These are phyloP conservation scores for Fusarium burgessii DNA, from an alignment of 2,329 filamentous ascomycete genomes.

Conservation along the genomic window DNA sequence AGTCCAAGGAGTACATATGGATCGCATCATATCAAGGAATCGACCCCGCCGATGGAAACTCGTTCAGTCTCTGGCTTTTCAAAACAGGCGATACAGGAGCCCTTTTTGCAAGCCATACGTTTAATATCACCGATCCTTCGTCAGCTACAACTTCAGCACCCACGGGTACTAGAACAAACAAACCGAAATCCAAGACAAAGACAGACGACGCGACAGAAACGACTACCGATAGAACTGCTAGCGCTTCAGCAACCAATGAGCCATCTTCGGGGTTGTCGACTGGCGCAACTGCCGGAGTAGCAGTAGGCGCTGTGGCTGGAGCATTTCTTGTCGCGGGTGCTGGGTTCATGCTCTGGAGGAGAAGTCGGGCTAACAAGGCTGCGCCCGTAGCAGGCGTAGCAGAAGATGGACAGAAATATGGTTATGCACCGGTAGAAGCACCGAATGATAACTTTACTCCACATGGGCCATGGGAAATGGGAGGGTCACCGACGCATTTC, in stretches of 20 bases:
- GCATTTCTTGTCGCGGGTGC: neutral
- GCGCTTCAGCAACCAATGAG: neutral
- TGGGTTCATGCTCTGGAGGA: constrained; percentile 5
- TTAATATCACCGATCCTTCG: constrained; percentile 15
- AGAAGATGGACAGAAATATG: neutral
- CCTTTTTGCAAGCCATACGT: constrained; percentile 1
- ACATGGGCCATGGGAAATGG: constrained; percentile 6
- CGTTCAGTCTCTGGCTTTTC: constrained; percentile 13
- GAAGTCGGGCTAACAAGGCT: neutral
- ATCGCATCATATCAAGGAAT: constrained; percentile 17
- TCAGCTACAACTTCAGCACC: neutral
- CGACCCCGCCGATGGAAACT: neutral
- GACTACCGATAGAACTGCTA: rapidly evolving
- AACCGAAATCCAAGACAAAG: neutral
- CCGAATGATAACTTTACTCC: neutral
- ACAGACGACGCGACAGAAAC: neutral
- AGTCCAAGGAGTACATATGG: constrained; percentile 5
- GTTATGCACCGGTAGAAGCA: neutral
- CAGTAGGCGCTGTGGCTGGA: neutral
- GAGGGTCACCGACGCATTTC: neutral
- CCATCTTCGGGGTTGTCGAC: neutral
- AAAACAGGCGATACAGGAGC: neutral
- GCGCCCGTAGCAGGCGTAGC: rapidly evolving
- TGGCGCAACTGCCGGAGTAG: neutral
- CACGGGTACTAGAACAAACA: neutral